Evolutionary conservation across 345 rosid genomes (phyloP).

Genomic region (Arabidopsis suecica): DNA sequence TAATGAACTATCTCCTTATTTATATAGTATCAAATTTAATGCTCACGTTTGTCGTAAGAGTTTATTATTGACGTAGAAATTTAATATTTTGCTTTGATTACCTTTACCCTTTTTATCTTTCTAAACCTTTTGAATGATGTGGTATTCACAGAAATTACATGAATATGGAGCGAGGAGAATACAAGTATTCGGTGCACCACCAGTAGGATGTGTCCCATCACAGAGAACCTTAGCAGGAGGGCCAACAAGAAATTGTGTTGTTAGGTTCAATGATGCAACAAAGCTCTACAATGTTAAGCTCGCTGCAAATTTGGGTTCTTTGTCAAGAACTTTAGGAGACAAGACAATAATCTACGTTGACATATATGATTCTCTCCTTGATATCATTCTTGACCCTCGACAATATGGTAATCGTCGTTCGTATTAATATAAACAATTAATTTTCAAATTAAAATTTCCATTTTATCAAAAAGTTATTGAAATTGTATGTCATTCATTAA

Average conservation of each 20-base stretch:
- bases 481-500: not conserved
- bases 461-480: not conserved
- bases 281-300: slow-evolving; percentile 41
- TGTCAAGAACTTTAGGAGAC: slow-evolving; percentile 35
- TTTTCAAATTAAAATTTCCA: not conserved
- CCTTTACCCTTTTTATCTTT: not conserved
- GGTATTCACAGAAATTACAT: slow-evolving; percentile 29
- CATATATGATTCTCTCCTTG: slow-evolving; percentile 47
- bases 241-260: slow-evolving; percentile 37
- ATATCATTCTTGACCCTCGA: slow-evolving; percentile 55
- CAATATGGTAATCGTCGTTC: slow-evolving; percentile 52
- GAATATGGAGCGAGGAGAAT: slow-evolving; percentile 43
- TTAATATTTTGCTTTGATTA: no score
- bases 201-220: slow-evolving; percentile 47
- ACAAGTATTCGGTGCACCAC: slow-evolving; percentile 37
- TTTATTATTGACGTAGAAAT: no score
- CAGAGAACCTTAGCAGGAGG: slow-evolving; percentile 47
- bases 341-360: slow-evolving; percentile 48
- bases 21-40: not conserved
- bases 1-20: not conserved
- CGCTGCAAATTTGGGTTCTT: slow-evolving; percentile 17
- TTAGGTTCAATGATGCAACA: slow-evolving; percentile 33
- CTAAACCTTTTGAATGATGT: not conserved
- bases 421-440: not conserved
- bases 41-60: no score